Conservation (phyloP, 2,329 filamentous ascomycete genomes). For the Aspergillus pseudotamarii region DNA sequence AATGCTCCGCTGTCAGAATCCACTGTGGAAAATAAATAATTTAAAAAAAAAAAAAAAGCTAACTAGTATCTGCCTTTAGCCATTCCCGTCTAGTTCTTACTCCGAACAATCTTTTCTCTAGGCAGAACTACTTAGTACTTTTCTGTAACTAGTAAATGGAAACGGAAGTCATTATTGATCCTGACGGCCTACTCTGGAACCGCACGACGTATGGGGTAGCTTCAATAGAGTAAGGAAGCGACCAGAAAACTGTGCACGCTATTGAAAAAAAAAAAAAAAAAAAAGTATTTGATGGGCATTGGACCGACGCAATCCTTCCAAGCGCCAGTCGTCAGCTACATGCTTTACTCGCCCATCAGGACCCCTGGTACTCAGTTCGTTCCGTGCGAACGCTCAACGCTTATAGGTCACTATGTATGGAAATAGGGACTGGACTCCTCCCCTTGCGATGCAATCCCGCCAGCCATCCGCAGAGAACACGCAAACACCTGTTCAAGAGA, state of each 20-base stretch:
- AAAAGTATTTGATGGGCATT: background rate
- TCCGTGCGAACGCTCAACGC: background rate
- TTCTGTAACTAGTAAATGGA: background rate
- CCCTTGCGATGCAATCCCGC: background rate
- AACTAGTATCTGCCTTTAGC: background rate
- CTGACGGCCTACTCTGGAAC: background rate
- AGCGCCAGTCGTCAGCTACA: background rate
- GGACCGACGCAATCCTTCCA: background rate
- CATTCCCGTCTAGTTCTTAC: background rate
- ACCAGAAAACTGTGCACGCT: background rate
- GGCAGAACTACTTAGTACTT: background rate
- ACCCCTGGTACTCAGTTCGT: background rate
- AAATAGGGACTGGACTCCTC: background rate
- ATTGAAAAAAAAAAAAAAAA: background rate
- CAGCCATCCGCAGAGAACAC: background rate
- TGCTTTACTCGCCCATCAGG: background rate
- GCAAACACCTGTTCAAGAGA: conserved; percentile 3
- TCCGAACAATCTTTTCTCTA: background rate
- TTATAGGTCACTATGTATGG: background rate
- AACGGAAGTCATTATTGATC: background rate
- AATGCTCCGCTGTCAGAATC: conserved; percentile 5
- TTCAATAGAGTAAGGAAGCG: background rate
- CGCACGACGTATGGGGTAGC: background rate
- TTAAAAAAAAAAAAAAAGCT: too few species aligned
- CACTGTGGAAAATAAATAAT: background rate